A percentile compares a stretch with the other conserved stretches of the same genome.
Evolutionary conservation across 345 rosid genomes (phyloP).

Genomic region (Cardamine resedifolia): DNA sequence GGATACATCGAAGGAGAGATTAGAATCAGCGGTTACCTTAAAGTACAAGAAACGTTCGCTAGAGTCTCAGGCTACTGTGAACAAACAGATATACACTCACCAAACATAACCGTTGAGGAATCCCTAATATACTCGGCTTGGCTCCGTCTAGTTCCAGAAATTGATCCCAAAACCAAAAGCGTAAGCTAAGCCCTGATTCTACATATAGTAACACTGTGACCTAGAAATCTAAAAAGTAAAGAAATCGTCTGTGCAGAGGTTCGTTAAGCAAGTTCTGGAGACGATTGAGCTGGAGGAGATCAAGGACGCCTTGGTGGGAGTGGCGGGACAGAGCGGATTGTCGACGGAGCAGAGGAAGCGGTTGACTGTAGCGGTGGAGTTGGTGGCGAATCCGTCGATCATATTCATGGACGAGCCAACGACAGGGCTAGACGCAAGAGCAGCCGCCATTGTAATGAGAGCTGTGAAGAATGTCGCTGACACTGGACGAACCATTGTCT

Average conservation of each 20-base stretch:
- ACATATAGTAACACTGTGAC: constrained; percentile 8
- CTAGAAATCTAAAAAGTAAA: neutral
- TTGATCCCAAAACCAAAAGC: constrained; percentile 52
- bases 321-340: constrained; percentile 57
- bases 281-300: constrained; percentile 71
- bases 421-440: constrained; percentile 81
- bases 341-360: constrained; percentile 85
- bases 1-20: constrained; percentile 77
- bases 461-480: constrained; percentile 74
- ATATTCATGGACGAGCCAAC: constrained; percentile 94
- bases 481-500: constrained; percentile 79
- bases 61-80: constrained; percentile 86
- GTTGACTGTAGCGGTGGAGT: constrained; percentile 73
- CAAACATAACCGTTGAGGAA: constrained; percentile 67
- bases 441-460: constrained; percentile 86
- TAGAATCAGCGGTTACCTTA: constrained; percentile 62
- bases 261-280: constrained; percentile 69
- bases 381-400: constrained; percentile 80
- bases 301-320: constrained; percentile 69
- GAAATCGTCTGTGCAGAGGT: constrained; percentile 44
- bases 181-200: constrained; percentile 37
- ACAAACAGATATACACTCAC: constrained; percentile 81
- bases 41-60: constrained; percentile 75
- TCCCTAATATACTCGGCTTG: constrained; percentile 75
- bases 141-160: constrained; percentile 67